phyloP scores from a whole-genome alignment of 352 stramenopile species.

The Aphanomyces stellatus region DNA sequence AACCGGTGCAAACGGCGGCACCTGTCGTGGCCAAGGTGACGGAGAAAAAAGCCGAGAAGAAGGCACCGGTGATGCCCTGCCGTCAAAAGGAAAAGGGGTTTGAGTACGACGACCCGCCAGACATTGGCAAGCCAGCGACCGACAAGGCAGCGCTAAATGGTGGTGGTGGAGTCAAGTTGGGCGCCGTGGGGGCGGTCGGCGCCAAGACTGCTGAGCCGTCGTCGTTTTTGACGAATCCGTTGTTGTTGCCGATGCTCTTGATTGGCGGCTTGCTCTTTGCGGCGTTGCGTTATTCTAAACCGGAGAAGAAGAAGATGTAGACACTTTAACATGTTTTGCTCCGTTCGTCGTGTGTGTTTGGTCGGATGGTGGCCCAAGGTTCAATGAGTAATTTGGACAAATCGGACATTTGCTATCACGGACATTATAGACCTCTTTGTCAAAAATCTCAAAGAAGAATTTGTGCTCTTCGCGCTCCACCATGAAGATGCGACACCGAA shows the following conservation, averaged over 20 bases:
- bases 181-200: neutral
- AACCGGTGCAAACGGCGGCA: neutral
- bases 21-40: too few relatives aligned
- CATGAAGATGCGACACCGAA: too few relatives aligned
- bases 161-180: neutral
- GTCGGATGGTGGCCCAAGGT: neutral
- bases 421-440: too few relatives aligned
- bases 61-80: conserved; percentile 4
- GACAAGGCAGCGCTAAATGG: too few relatives aligned
- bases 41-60: neutral
- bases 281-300: neutral
- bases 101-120: conserved; percentile 13
- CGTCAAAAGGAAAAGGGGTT: conserved; percentile 11
- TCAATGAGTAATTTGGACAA: too few relatives aligned
- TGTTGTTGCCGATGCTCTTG: neutral
- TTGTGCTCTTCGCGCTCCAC: too few relatives aligned
- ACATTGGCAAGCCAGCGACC: neutral
- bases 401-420: too few relatives aligned
- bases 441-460: too few relatives aligned
- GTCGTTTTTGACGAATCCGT: neutral
- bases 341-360: neutral
- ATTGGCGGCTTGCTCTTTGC: neutral
- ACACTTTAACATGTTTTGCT: neutral
- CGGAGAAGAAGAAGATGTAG: conserved; percentile 14
- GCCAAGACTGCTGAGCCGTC: neutral